Evolutionary conservation across 495 filamentous ascomycete genomes (phyloP).

Genomic region (Trichoderma reesei): DNA sequence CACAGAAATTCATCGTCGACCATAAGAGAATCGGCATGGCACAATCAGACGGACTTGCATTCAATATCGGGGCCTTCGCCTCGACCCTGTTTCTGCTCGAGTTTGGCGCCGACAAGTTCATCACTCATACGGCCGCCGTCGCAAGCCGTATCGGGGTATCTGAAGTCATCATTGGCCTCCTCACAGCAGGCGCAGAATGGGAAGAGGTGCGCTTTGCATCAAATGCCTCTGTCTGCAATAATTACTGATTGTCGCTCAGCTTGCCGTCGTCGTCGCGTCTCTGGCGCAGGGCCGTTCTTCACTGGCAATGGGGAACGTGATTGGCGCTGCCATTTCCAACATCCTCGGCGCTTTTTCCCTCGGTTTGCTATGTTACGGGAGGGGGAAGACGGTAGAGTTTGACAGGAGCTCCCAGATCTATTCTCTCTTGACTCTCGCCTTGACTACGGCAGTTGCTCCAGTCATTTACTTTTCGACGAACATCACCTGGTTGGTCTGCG

Average conservation of each 20-base stretch:
- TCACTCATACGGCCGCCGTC: constrained; percentile 43
- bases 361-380: constrained; percentile 34
- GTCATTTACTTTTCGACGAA: neutral
- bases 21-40: neutral
- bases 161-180: constrained; percentile 38
- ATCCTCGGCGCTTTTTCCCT: constrained; percentile 48
- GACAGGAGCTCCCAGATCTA: neutral
- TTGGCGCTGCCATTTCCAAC: constrained; percentile 48
- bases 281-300: constrained; percentile 35
- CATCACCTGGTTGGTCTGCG: neutral
- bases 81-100: constrained; percentile 35
- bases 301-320: constrained; percentile 45
- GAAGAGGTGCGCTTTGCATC: constrained; percentile 38
- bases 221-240: neutral
- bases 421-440: neutral
- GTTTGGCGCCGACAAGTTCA: constrained; percentile 38
- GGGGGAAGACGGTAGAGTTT: neutral
- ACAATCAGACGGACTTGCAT: constrained; percentile 5
- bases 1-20: no score
- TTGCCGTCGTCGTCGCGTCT: constrained; percentile 43
- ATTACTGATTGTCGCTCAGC: constrained; percentile 24
- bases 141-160: constrained; percentile 38
- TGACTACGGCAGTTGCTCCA: neutral
- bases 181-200: constrained; percentile 48
- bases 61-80: constrained; percentile 27